Base-by-base conservation (phyloP, 2,329 filamentous ascomycete genomes). In the Albifimbria verrucaria region DNA sequence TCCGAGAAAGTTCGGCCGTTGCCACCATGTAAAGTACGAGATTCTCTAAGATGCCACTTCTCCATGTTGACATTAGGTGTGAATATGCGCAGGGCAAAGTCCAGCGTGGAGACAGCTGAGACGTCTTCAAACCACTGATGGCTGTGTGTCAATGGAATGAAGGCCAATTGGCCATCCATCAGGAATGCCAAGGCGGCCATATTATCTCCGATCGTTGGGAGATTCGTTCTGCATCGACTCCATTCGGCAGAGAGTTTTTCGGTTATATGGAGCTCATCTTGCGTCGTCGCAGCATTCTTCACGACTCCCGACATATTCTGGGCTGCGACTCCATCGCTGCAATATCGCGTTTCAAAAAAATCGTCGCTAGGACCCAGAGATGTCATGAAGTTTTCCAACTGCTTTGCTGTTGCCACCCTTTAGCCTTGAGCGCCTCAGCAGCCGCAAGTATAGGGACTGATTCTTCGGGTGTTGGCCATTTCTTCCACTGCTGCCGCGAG, bases 21-120 rank as follows among this genome's bases (percentile, higher is more conserved):
- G 0, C 65, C 70, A 2, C 63, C 77, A 1, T 64, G 64, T 10
- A 63, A 60, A 1, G 72, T 74, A 46, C 54, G 65, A 26, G 72
- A 63, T 64, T 80, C 74, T 42, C 67, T 64, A 36, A 80, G 51
- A 59, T 72, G 66, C 77, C 77, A 81, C 21, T 67, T 48, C 7
- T 59, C 57, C 42, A 78, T 9, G 49, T 77, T 66, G 1, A 76
- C 52, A 0, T 69, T 66, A 0, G 65, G 68, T 1, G 61, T 62
- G 54, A 77, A 75, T 7, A 77, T 57, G 1, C 78, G 65, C 52
- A 81, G 52, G 3, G 79, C 72, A 60, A 81, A 81, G 56, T 81
- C 78, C n/a, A 81, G 58, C 10, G 69, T 74, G 2, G 72, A 74
- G 49, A 72, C 77, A 2, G 77, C 75, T 7, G 57, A 68, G 0